Evolutionary conservation across 441 rosid genomes (phyloP).

Genomic region (Adansonia gregorii): DNA sequence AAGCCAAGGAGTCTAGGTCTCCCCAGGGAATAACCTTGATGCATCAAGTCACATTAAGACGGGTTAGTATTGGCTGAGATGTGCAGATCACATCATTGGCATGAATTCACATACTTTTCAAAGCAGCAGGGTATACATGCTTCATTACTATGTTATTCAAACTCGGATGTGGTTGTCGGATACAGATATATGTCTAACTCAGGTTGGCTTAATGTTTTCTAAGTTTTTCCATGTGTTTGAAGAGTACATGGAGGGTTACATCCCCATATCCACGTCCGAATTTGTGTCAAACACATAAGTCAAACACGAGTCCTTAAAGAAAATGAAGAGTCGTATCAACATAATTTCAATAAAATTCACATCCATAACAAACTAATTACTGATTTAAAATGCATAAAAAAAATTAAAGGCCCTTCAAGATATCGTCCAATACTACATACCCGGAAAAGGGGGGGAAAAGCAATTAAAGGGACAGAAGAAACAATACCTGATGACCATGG

Average conservation of each 20-base stretch:
- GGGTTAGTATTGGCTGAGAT: not conserved
- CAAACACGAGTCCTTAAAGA: no score
- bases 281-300: no score
- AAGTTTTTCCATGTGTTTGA: no score
- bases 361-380: slow-evolving; percentile 2
- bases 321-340: no score
- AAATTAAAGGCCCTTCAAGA: no score
- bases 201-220: no score
- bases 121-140: not conserved
- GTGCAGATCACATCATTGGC: not conserved
- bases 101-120: not conserved
- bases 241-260: no score
- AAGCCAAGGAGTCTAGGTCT: slow-evolving; percentile 85
- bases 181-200: no score
- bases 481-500: slow-evolving; percentile 92
- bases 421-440: not conserved
- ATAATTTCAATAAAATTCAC: not conserved
- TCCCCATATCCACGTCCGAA: no score
- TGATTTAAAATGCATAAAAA: not conserved
- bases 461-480: slow-evolving; percentile 7
- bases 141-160: not conserved
- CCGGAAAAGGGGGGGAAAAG: not conserved
- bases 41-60: slow-evolving; percentile 20
- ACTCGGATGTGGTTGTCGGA: no score
- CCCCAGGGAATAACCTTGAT: slow-evolving; percentile 95